Percentiles rank a stretch among this genome's conserved stretches.
phyloP scores from a whole-genome alignment of 768 basidiomycete genomes.

The Postia placenta region DNA sequence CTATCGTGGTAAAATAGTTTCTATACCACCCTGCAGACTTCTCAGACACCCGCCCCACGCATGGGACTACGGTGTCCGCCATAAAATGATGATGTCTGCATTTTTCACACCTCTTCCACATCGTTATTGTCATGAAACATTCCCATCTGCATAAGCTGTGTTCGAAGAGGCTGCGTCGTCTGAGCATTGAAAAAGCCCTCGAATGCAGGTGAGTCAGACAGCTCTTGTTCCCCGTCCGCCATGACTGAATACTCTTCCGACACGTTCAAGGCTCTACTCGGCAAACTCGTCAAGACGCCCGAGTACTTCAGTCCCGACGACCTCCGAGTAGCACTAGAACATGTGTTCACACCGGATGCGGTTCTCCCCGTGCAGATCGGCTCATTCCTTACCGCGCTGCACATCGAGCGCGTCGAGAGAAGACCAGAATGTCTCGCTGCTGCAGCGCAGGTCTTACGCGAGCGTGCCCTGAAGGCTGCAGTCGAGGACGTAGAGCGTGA shows the following conservation, averaged over 20 bases:
- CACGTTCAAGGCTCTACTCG: slow-evolving; percentile 72
- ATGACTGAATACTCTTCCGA: slow-evolving; percentile 29
- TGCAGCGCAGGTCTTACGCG: slow-evolving; percentile 68
- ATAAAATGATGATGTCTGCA: no score
- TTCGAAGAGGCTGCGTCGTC: no score
- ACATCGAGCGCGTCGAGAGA: slow-evolving; percentile 72
- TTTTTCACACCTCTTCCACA: no score
- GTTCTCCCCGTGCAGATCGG: slow-evolving; percentile 75
- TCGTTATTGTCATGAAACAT: no score
- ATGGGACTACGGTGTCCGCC: no score
- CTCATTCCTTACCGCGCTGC: slow-evolving; percentile 83
- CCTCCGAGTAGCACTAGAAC: slow-evolving; percentile 64
- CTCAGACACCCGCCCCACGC: no score
- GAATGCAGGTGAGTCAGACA: background rate
- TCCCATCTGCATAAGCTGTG: no score
- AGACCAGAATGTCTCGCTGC: slow-evolving; percentile 73
- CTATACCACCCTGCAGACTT: no score
- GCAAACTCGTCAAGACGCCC: slow-evolving; percentile 74
- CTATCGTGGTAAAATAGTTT: no score
- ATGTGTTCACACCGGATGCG: slow-evolving; percentile 61
- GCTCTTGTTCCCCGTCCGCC: background rate
- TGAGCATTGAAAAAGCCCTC: background rate
- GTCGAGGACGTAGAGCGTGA: slow-evolving; percentile 57
- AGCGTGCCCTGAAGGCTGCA: slow-evolving; percentile 57
- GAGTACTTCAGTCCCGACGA: slow-evolving; percentile 78